phyloP scores from a whole-genome alignment of 2,329 filamentous ascomycete genomes.

The Calonectria henricotiae region DNA sequence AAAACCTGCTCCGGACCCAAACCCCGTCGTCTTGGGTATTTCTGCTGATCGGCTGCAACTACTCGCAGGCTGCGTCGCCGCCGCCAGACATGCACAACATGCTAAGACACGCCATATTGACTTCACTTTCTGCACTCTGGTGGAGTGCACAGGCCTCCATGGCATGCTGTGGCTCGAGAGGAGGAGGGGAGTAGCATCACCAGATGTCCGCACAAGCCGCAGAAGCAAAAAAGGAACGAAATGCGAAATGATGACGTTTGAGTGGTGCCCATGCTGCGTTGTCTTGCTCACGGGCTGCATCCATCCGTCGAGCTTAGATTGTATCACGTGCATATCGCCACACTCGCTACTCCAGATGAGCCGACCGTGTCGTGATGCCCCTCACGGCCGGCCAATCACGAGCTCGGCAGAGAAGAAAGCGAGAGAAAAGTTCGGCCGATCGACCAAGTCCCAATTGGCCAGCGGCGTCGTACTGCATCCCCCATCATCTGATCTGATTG shows the following conservation, averaged over 20 bases:
- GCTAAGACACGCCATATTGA: constrained; percentile 14
- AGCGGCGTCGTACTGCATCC: constrained; percentile 36
- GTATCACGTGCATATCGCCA: constrained; percentile 51
- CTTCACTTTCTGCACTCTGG: background rate
- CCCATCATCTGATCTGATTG: constrained; percentile 45
- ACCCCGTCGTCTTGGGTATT: background rate
- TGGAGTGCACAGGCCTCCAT: constrained; percentile 11
- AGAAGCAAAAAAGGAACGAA: background rate
- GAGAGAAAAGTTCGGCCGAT: constrained; percentile 47
- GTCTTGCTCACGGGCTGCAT: background rate
- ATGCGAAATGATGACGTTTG: constrained; percentile 19
- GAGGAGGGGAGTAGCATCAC: background rate
- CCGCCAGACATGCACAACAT: constrained; percentile 1
- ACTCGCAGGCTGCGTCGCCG: background rate
- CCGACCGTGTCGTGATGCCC: constrained; percentile 50
- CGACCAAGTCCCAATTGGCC: constrained; percentile 47
- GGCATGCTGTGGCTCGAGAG: constrained; percentile 5
- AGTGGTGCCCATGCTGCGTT: background rate
- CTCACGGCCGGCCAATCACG: constrained; percentile 56
- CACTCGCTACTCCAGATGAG: constrained; percentile 43
- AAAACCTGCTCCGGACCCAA: background rate
- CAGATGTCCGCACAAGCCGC: constrained; percentile 4
- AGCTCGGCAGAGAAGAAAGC: constrained; percentile 25
- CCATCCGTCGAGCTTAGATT: constrained; percentile 36
- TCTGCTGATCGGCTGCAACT: background rate